phyloP scores from a whole-genome alignment of 169 alveolate genomes.

The Plasmodium vinckei region DNA sequence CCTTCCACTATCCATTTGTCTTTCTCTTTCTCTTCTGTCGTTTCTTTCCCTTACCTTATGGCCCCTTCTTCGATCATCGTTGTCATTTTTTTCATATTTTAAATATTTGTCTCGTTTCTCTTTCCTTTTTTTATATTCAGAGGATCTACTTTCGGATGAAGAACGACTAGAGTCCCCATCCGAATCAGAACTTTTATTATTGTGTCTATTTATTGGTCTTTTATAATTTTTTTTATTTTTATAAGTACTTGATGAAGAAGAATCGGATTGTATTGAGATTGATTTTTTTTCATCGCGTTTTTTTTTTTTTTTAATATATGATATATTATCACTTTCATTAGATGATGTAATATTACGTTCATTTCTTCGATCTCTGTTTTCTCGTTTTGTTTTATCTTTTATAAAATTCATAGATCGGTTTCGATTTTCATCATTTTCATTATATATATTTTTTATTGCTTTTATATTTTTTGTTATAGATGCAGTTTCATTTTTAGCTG shows the following conservation, averaged over 20 bases:
- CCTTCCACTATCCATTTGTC: neutral
- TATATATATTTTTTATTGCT: slow-evolving; percentile 12
- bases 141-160: slow-evolving; percentile 2
- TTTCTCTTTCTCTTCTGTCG: neutral
- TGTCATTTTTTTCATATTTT: slow-evolving; percentile 7
- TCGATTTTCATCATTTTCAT: slow-evolving; percentile 7
- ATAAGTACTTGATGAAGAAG: neutral
- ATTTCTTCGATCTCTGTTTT: neutral
- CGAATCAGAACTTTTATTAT: neutral
- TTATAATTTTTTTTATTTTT: neutral
- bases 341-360: neutral
- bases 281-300: neutral
- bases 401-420: neutral
- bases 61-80: neutral
- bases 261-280: neutral
- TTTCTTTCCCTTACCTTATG: slow-evolving; percentile 21
- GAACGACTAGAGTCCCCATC: neutral
- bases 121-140: slow-evolving; percentile 25
- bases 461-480: slow-evolving; percentile 19
- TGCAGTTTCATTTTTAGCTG: slow-evolving; percentile 32
- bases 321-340: neutral
- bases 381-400: neutral
- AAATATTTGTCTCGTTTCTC: neutral
- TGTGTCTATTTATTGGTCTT: neutral
- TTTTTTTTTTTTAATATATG: neutral